A percentile compares a stretch with the other conserved stretches of the same genome.
These are phyloP conservation scores for Bocquillonia castaneifolia DNA, from an alignment of 441 rosid species.

Conservation along the genomic window DNA sequence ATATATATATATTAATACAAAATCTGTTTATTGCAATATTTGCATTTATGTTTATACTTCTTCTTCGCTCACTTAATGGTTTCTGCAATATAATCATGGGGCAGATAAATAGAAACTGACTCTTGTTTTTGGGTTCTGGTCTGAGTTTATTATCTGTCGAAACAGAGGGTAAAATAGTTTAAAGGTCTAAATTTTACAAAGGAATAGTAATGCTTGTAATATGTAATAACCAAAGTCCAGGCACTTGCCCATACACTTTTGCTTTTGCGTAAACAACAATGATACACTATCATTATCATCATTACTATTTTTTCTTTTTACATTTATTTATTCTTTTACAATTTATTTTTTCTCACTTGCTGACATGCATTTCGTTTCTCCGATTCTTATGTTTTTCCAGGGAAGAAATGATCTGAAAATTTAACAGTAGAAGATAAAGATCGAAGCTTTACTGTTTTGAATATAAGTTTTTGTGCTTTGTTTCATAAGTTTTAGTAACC, in stretches of 20 bases:
- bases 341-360: constrained; percentile 26
- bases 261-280: constrained; percentile 26
- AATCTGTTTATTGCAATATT: not conserved
- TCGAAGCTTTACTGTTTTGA: constrained; percentile 28
- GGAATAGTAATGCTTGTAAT: constrained; percentile 40
- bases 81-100: constrained; percentile 16
- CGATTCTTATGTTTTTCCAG: constrained; percentile 20
- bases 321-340: constrained; percentile 15
- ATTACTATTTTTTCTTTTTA: constrained; percentile 29
- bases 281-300: constrained; percentile 23
- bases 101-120: constrained; percentile 6
- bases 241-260: constrained; percentile 26
- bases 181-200: constrained; percentile 23
- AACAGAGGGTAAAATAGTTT: constrained; percentile 30
- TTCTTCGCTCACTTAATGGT: constrained; percentile 11
- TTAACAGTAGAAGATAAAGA: constrained; percentile 25
- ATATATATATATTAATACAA: too few species aligned
- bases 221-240: constrained; percentile 24
- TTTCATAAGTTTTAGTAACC: constrained; percentile 16
- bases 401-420: constrained; percentile 16
- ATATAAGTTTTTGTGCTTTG: constrained; percentile 19
- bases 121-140: constrained; percentile 8
- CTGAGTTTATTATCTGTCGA: constrained; percentile 25
- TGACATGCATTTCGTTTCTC: constrained; percentile 40
- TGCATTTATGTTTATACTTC: constrained; percentile 1